Base-by-base conservation (phyloP, 2,329 filamentous ascomycete genomes). In the Scedosporium boydii region DNA sequence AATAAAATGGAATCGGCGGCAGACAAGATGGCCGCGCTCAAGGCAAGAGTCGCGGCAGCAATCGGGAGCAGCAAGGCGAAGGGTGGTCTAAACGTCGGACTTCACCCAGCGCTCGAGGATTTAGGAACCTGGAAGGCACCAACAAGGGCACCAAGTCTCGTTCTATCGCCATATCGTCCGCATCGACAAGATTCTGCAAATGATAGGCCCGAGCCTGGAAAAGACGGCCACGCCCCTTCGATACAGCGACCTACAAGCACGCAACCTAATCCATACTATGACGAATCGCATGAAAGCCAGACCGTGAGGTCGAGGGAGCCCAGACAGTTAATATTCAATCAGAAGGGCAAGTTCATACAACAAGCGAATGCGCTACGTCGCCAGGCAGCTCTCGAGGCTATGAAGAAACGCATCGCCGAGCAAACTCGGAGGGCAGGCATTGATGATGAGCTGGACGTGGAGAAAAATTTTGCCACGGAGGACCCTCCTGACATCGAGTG, bases 341-440 rank as follows among this genome's bases (percentile, higher is more conserved):
- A 93, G 68, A 96, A 96, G 74, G 95, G 95, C 61, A 98, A 98
- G 81, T 98, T 96, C 71, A 96, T 98, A 64, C 88, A 92, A 66
- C 93, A 98, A 75, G 95, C 90, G 6, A 93, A 91, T 72, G 93
- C 93, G 63, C 78, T 97, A 60, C 87, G 95, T 65, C 85, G 91
- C 64, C 93, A 97, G 75, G 91, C 89, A 51, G 88, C 89, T 59
- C 80, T 99, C 29, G 96, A 99, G 78, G 88, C 88, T 65, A 93
- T 99, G 87, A 98, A 98, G 76, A 93, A 89, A 78, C 85, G 89
- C 62, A 96, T 99, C 67, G 93, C 93, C 1, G 89, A 89, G 67
- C 87, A 91, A 68, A 89, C 92, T 10, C 85, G 93, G 64, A 93
- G 92, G 72, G 91, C 89, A n/a, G 93, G 92, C 57, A 90, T 98